Base-by-base conservation (phyloP, 1,284 basidiomycete species). In the Stereum hirsutum region DNA sequence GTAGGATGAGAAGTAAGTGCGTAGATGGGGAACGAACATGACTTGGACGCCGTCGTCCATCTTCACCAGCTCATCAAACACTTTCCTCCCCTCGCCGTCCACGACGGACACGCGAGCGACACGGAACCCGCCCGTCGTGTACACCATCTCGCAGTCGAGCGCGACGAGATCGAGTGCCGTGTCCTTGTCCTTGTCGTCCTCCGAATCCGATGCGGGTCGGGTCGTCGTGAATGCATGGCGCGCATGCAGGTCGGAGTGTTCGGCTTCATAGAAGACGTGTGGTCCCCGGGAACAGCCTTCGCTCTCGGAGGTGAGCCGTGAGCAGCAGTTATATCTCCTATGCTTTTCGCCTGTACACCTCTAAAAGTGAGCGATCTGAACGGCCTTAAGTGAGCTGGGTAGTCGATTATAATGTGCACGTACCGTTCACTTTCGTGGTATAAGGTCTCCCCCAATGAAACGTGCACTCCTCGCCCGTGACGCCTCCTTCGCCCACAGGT, bases 141-240 rank as follows among this genome's bases (percentile, higher is more conserved):
- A 92, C 21, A 94, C 74, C 87, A 96, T 91, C 60, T 97, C 93
- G 57, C 88, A 94, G 60, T 95, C 92, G 41, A 95, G 64, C 0
- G 86, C 88, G 5, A 82, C 84, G 2, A 92, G 75, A 42, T 89
- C 86, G 25, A 88, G 61, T 2, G 72, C 64, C 1, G 68, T 67
- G 46, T 66, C 62, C 48, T n/a, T 55, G 41, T 23, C 49, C 46
- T 27, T 33, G 7, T 41, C 26, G 26, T 23, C 28, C n/a, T n/a
- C 12, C 17, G n/a, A 8, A 26, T 3, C 20, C 19, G 37, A 34
- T 57, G 35, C n/a, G 57, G 46, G 41, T 27, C 49, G 8, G 49
- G 41, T 27, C 50, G 41, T 24, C 63, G 83, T 79, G 63, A 89
- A 97, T 0, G 81, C 63, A 45, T 87, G 78, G 30, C 89, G 74